phyloP scores from a whole-genome alignment of 495 filamentous ascomycete species.

The Talaromyces nanjingensis region DNA sequence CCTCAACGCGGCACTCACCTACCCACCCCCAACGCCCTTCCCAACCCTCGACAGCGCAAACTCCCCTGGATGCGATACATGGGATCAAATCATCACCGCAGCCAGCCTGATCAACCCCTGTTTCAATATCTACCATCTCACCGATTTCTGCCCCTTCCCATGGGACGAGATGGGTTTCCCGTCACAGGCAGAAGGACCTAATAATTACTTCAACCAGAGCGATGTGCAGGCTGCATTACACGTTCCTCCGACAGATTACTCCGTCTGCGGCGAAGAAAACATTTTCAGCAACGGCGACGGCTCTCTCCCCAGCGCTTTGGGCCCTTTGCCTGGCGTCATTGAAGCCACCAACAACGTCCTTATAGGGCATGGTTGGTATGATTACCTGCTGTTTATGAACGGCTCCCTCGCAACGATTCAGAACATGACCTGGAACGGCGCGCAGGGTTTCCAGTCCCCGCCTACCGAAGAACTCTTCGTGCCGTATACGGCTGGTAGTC shows the following conservation, averaged over 20 bases:
- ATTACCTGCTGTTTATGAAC: conserved; percentile 54
- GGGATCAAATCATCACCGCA: conserved; percentile 49
- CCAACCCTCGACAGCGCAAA: conserved; percentile 31
- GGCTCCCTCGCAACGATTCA: conserved; percentile 68
- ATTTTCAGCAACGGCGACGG: conserved; percentile 51
- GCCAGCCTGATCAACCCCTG: conserved; percentile 62
- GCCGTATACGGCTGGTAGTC: conserved; percentile 48
- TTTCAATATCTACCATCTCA: conserved; percentile 73
- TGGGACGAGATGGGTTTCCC: conserved; percentile 73
- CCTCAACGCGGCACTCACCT: conserved; percentile 54
- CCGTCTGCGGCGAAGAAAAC: conserved; percentile 42
- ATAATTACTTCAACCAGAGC: conserved; percentile 69
- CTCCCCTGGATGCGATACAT: conserved; percentile 47
- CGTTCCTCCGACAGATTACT: conserved; percentile 56
- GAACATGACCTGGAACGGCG: conserved; percentile 79
- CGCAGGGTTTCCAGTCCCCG: conserved; percentile 55
- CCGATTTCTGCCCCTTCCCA: conserved; percentile 64
- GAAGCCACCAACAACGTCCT: conserved; percentile 63
- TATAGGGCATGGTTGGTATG: conserved; percentile 56
- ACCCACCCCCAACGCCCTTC: conserved; percentile 56
- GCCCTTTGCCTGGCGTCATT: conserved; percentile 62
- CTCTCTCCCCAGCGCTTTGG: conserved; percentile 41
- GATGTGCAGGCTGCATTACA: conserved; percentile 74
- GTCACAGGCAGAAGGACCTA: conserved; percentile 46
- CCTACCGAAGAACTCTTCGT: conserved; percentile 58